Percentiles rank a stretch among this genome's conserved stretches.
These are phyloP conservation scores for Oryza punctata DNA, from an alignment of 176 grass and related monocot genomes.

Conservation along the genomic window DNA sequence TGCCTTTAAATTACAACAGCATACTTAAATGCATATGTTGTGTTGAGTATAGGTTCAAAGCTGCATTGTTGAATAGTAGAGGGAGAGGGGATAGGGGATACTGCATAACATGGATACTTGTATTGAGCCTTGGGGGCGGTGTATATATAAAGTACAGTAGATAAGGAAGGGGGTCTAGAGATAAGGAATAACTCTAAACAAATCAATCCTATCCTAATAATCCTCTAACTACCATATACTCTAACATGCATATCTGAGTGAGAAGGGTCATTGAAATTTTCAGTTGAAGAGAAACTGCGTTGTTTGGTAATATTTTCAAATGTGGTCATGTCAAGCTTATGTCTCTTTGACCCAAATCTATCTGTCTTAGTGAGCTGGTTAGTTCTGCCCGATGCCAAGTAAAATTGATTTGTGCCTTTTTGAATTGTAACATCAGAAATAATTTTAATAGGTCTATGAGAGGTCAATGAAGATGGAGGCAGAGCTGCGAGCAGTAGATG, in stretches of 20 bases:
- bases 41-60: constrained; percentile 18
- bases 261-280: background rate
- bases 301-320: constrained; percentile 18
- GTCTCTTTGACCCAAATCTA: background rate
- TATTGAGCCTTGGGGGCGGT: too few species aligned
- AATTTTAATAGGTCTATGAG: constrained; percentile 53
- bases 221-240: too few species aligned
- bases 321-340: constrained; percentile 16
- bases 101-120: too few species aligned
- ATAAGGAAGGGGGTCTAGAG: too few species aligned
- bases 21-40: background rate
- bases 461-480: constrained; percentile 70
- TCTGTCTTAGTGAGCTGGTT: constrained; percentile 26
- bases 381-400: background rate
- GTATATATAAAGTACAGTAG: too few species aligned
- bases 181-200: too few species aligned
- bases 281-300: constrained; percentile 8
- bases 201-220: too few species aligned
- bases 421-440: constrained; percentile 11
- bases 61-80: background rate
- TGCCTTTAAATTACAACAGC: background rate
- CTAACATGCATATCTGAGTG: background rate
- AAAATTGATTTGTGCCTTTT: constrained; percentile 30
- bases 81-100: too few species aligned
- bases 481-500: constrained; percentile 50